These are phyloP conservation scores for Leucosporidium creatinivorum DNA, from an alignment of 768 basidiomycete genomes.

Conservation along the genomic window DNA sequence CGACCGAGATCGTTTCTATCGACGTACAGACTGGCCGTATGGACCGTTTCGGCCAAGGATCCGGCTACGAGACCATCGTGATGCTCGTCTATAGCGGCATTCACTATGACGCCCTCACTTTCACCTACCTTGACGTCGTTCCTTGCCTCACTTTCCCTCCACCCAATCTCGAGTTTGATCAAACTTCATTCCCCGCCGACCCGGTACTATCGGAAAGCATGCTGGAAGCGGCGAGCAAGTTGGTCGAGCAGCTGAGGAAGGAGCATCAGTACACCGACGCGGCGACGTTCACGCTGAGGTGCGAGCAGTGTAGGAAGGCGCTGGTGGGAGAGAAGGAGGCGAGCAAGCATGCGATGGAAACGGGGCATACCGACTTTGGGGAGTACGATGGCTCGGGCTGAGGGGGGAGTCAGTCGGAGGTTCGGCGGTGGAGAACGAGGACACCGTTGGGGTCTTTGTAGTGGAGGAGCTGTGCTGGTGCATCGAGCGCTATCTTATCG, in stretches of 20 bases:
- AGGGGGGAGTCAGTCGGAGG: no score
- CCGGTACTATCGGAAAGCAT: constrained; percentile 52
- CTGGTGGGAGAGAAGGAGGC: constrained; percentile 93
- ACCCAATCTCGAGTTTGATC: constrained; percentile 64
- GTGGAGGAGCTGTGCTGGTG: no score
- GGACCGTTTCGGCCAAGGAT: constrained; percentile 23
- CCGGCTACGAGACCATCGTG: constrained; percentile 44
- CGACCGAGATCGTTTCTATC: constrained; percentile 58
- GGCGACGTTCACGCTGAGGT: constrained; percentile 60
- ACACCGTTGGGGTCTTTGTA: no score
- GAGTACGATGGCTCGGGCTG: constrained; percentile 7
- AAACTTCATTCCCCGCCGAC: constrained; percentile 46
- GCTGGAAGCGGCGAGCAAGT: constrained; percentile 50
- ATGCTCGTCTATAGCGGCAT: constrained; percentile 91
- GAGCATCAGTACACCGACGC: constrained; percentile 72
- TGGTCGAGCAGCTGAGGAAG: constrained; percentile 63
- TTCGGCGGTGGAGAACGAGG: no score
- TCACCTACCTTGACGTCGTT: constrained; percentile 68
- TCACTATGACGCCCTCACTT: constrained; percentile 85
- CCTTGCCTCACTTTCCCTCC: constrained; percentile 44
- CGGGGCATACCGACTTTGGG: constrained; percentile 76
- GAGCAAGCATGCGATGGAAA: constrained; percentile 73
- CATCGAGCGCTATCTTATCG: no score
- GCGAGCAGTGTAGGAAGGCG: constrained; percentile 70
- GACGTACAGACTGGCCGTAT: constrained; percentile 13